Percentiles rank a stretch among this genome's conserved stretches.
These are phyloP conservation scores for Psilocybe sp. DNA, from an alignment of 768 basidiomycete genomes.

Conservation along the genomic window DNA sequence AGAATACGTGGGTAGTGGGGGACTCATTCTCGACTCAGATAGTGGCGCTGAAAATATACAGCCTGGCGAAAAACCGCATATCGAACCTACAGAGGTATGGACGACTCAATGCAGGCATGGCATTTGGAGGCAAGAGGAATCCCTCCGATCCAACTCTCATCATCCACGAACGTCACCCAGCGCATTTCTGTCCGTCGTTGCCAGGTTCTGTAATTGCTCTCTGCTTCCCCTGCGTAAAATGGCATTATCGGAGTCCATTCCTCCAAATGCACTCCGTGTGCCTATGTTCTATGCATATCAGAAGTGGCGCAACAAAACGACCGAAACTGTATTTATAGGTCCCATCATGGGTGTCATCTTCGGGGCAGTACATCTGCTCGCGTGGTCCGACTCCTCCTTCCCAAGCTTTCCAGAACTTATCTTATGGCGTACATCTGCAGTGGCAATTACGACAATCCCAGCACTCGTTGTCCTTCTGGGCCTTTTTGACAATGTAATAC, in stretches of 20 bases:
- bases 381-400: constrained; percentile 11
- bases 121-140: too few relatives aligned
- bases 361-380: constrained; percentile 11
- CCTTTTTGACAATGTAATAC: background rate
- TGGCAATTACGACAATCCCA: background rate
- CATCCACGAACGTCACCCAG: background rate
- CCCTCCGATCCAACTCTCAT: too few relatives aligned
- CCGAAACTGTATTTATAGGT: background rate
- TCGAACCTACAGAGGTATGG: too few relatives aligned
- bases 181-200: background rate
- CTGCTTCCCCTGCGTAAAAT: too few relatives aligned
- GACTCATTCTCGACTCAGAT: too few relatives aligned
- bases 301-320: background rate
- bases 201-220: too few relatives aligned
- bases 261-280: background rate
- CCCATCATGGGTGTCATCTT: constrained; percentile 3
- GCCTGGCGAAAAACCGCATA: too few relatives aligned
- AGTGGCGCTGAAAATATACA: too few relatives aligned
- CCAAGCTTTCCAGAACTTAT: constrained; percentile 2
- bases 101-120: too few relatives aligned
- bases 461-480: background rate
- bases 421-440: constrained; percentile 5
- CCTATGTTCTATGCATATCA: background rate
- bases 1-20: too few relatives aligned
- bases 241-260: too few relatives aligned